Conservation (phyloP, 305 asterid species). For the Fraxinus angustifolia region DNA sequence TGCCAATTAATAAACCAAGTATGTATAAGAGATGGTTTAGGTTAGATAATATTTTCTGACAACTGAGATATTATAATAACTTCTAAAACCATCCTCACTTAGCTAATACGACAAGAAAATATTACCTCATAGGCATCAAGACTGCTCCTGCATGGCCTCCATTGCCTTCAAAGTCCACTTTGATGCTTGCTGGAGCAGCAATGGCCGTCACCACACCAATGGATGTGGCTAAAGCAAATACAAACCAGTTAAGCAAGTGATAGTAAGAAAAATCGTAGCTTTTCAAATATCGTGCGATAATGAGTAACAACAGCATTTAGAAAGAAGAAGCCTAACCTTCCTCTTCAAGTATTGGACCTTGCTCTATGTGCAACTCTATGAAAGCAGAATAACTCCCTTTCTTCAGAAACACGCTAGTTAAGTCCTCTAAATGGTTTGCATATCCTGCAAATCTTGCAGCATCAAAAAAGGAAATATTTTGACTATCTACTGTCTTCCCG, state of each 20-base stretch:
- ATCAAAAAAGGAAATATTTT: conserved; percentile 57
- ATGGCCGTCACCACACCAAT: conserved; percentile 92
- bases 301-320: not conserved
- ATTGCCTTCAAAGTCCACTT: conserved; percentile 83
- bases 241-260: not conserved
- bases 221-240: conserved; percentile 37
- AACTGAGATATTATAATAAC: not conserved
- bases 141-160: conserved; percentile 99
- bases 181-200: conserved; percentile 97
- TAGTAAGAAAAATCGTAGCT: not conserved
- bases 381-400: conserved; percentile 79
- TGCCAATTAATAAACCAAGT: not conserved
- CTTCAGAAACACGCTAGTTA: conserved; percentile 58
- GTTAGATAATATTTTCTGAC: not conserved
- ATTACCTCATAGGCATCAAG: conserved; percentile 77
- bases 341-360: conserved; percentile 92
- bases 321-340: conserved; percentile 49
- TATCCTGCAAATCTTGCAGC: conserved; percentile 82
- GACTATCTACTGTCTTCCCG: conserved; percentile 57
- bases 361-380: conserved; percentile 90
- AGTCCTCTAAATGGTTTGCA: conserved; percentile 31
- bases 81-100: not conserved
- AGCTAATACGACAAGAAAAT: not conserved
- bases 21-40: not conserved
- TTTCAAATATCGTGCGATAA: not conserved